Evolutionary conservation across 2,329 filamentous ascomycete species (phyloP), one percentile per base, ranked within the genome.

Genomic region (Cadophora gregata): DNA sequence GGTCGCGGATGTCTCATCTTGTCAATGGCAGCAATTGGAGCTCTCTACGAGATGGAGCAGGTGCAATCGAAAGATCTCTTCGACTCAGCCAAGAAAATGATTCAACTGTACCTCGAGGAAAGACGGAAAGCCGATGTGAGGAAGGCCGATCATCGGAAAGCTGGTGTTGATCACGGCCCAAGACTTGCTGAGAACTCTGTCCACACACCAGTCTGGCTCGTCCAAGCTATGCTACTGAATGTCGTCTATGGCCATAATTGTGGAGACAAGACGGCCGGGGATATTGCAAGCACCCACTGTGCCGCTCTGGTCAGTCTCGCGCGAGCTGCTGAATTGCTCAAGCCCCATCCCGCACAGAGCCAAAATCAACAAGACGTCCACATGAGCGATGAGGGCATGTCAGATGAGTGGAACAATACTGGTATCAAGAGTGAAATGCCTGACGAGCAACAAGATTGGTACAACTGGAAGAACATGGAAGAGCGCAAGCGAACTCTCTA

Each of bases 231-330:
- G 95, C 83, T 98, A 9, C 84, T 99, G 60, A 98, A 97, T 76
- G 92, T 98, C 45, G 92, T 97, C 19, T 98, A 97, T 77, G 95
- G 95, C 16, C 93, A 97, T 78, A 96, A 97, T 72, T 97, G 93
- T 77, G 93, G 92, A 45, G 95, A 98, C 77, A 95, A 96, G 80
- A 90, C 89, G 63, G 91, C 93, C 25, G 93, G 92, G 67, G 93
- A 97, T 77, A 96, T 97, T 75, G 95, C 95, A 0, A 94, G 91
- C 70, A 97, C 92, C 1, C 95, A 98, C 77, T 96, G 93, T 77
- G 92, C 93, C 8, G 93, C 94, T 24, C 82, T 99, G 50, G 93
- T 97, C 62, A 97, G 93, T 77, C 86, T 99, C 61, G 93, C 95
- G 4, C 90, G 94, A 75, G 93, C 93, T 38, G 93, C 95, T n/a